Evolutionary conservation across 768 basidiomycete genomes (phyloP).

Genomic region (Peribolospora baueri): DNA sequence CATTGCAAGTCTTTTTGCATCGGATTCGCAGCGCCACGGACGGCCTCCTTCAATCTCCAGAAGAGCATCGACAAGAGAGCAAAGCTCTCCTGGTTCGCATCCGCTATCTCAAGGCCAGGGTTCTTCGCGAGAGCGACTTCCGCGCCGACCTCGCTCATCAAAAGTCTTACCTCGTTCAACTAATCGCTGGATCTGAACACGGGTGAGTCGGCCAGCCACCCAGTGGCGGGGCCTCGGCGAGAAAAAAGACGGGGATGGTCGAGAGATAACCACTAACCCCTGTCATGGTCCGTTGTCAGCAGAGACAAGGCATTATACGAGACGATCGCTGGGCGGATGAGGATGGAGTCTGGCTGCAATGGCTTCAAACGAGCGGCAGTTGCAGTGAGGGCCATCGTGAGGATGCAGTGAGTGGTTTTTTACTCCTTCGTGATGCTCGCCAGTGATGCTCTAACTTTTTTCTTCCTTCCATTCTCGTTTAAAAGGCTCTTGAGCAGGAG

Average conservation of each 20-base stretch:
- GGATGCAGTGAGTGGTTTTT: constrained; percentile 6
- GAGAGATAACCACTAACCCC: neutral
- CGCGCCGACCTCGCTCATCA: constrained; percentile 56
- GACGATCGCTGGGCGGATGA: constrained; percentile 10
- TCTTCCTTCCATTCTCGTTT: no score
- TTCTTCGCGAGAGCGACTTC: constrained; percentile 57
- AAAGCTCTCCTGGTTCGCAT: constrained; percentile 80
- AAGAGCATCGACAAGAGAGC: constrained; percentile 32
- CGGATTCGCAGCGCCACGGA: no score
- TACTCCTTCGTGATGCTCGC: no score
- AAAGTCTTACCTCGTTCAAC: constrained; percentile 44
- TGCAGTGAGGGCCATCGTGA: constrained; percentile 8
- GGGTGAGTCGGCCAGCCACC: no score
- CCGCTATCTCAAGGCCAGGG: constrained; percentile 73
- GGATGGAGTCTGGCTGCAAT: neutral
- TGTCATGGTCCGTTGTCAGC: neutral
- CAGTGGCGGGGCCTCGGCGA: no score
- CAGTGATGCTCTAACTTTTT: no score
- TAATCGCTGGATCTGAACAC: neutral
- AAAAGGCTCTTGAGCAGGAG: no score
- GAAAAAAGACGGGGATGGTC: no score
- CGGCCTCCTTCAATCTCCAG: no score
- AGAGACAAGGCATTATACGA: neutral
- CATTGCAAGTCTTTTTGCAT: no score
- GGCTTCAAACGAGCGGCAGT: constrained; percentile 6